Evolutionary conservation across 176 grass and related monocot species (phyloP).

Genomic region (Phyllostachys edulis): DNA sequence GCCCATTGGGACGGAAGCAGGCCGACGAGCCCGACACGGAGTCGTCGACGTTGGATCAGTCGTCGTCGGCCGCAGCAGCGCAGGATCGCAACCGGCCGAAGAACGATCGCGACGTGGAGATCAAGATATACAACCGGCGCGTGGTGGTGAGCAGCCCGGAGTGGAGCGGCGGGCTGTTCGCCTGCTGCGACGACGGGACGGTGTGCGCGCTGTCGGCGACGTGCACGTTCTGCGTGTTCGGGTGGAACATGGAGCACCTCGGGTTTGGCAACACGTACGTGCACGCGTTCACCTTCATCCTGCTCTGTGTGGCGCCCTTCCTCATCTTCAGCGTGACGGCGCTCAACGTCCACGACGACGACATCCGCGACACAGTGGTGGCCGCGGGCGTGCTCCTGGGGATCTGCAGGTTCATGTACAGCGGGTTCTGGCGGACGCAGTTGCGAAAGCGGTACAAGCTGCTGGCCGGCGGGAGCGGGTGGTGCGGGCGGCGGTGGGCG

Average conservation of each 20-base stretch:
- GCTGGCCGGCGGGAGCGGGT: constrained; percentile 22
- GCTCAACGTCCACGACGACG: constrained; percentile 64
- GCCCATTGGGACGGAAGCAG: constrained; percentile 59
- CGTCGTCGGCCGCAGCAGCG: not conserved
- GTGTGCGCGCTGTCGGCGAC: constrained; percentile 61
- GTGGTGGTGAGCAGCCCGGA: constrained; percentile 75
- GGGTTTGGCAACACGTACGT: constrained; percentile 99
- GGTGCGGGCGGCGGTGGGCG: constrained; percentile 31
- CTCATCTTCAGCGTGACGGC: constrained; percentile 76
- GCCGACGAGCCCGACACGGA: constrained; percentile 11
- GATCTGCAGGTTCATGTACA: constrained; percentile 76
- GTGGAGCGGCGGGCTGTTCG: constrained; percentile 83
- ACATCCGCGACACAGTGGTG: constrained; percentile 45
- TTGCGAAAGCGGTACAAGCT: constrained; percentile 92
- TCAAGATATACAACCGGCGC: constrained; percentile 59
- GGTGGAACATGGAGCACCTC: constrained; percentile 96
- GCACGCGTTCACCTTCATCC: constrained; percentile 74
- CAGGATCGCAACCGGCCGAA: not conserved
- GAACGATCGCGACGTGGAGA: constrained; percentile 29
- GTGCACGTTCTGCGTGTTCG: constrained; percentile 87
- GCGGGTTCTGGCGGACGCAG: constrained; percentile 83
- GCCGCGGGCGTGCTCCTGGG: constrained; percentile 51
- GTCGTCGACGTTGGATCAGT: not conserved
- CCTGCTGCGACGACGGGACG: constrained; percentile 82
- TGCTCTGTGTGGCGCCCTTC: constrained; percentile 66